Percentiles rank a stretch among this genome's conserved stretches.
phyloP scores from a whole-genome alignment of 129 eudicot genomes.

The Deinandra increscens region DNA sequence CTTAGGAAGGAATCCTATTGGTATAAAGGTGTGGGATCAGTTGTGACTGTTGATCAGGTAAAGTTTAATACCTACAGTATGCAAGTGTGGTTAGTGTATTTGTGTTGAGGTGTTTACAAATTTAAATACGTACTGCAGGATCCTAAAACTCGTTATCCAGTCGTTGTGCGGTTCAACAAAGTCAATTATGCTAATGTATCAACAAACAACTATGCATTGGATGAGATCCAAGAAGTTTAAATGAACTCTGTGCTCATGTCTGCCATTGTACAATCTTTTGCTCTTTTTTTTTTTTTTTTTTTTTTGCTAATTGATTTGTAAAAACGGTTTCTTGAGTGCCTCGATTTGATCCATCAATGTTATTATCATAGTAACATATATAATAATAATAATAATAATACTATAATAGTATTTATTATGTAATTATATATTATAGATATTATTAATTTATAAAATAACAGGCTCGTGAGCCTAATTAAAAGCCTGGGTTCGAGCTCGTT shows the following conservation, averaged over 20 bases:
- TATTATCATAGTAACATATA: no score
- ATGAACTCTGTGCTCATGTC: slow-evolving; percentile 22
- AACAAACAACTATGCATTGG: slow-evolving; percentile 99
- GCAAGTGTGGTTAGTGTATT: not conserved
- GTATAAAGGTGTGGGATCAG: slow-evolving; percentile 80
- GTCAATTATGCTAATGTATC: slow-evolving; percentile 97
- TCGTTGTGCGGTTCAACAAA: slow-evolving; percentile 94
- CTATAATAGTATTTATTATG: no score
- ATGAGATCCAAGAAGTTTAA: slow-evolving; percentile 70
- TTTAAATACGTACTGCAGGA: slow-evolving; percentile 51
- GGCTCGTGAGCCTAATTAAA: not conserved
- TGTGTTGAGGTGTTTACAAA: not conserved
- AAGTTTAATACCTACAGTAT: not conserved
- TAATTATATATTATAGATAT: not conserved
- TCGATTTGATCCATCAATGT: slow-evolving; percentile 11
- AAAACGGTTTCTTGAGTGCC: slow-evolving; percentile 30
- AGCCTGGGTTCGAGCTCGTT: not conserved
- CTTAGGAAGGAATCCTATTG: slow-evolving; percentile 91
- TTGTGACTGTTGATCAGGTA: slow-evolving; percentile 93
- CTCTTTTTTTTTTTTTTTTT: slow-evolving; percentile 23
- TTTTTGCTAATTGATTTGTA: slow-evolving; percentile 27
- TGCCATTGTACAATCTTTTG: slow-evolving; percentile 29
- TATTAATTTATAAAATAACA: not conserved
- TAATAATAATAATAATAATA: no score
- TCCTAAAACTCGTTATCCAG: slow-evolving; percentile 89